Percentiles rank a stretch among this genome's conserved stretches.
Conservation (phyloP, 345 rosid genomes). For the Populus euphratica region DNA sequence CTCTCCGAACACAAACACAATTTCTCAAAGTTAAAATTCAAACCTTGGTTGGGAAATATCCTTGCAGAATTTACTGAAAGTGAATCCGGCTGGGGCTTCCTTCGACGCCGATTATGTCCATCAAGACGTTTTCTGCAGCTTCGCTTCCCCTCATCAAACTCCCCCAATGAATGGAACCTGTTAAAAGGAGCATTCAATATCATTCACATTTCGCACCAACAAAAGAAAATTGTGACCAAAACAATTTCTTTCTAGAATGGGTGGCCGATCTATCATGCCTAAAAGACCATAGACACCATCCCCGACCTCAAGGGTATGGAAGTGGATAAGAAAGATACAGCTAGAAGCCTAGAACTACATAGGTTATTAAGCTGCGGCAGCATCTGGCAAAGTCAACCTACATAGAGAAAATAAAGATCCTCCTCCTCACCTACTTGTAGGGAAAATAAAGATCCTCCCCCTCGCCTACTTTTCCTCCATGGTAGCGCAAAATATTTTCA, state of each 20-base stretch:
- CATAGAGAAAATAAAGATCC: background rate
- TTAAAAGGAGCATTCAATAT: background rate
- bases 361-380: background rate
- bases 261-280: background rate
- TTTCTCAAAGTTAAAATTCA: background rate
- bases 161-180: slow-evolving; percentile 74
- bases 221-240: background rate
- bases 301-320: background rate
- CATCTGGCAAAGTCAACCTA: background rate
- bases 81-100: slow-evolving; percentile 64
- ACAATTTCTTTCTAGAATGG: background rate
- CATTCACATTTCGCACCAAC: background rate
- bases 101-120: slow-evolving; percentile 67
- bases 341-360: background rate
- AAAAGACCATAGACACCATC: background rate
- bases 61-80: slow-evolving; percentile 38
- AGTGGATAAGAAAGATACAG: background rate
- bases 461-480: background rate
- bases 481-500: background rate
- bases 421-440: background rate
- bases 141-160: slow-evolving; percentile 71
- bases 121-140: slow-evolving; percentile 84
- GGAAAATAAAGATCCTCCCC: slow-evolving; percentile 3
- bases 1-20: background rate
- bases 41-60: slow-evolving; percentile 51